Evolutionary conservation across 106 monocot species (phyloP), one percentile per base, ranked within the genome.

Genomic region (Dendrobium catenatum): DNA sequence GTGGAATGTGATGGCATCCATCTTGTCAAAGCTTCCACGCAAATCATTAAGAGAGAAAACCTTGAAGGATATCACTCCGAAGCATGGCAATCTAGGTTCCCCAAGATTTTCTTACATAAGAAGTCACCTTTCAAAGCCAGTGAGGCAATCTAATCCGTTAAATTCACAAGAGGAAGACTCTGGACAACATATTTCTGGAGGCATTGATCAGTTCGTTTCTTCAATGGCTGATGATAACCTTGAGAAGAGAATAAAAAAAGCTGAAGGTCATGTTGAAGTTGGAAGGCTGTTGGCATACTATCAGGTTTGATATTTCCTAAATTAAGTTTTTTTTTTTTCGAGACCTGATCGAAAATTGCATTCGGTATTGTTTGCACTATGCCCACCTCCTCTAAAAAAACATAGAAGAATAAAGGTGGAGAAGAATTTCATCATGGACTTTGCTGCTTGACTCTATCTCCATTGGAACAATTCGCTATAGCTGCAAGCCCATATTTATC

Each of bases 251-350:
- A 80, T 93, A 26, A 75, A 92, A 87, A 82, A 58, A 82, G 90
- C 88, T 77, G 94, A 93, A 89, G 98, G 93, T 41, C 98, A 98
- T 86, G 93, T 95, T 42, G 98, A 98, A 88, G 93, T 87, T 16
- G 95, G 98, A 51, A 88, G 95, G 72, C 75, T 95, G 61, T 87
- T 98, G 85, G 86, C 91, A 76, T 95, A 95, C 80, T 98, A 98
- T 91, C 98, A 98, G 98, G 98, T 98, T 55, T 27, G 27, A n/a
- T 42, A 64, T 20, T 3, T 61, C 49, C 26, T 79, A 42, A 19
- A 26, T 29, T 48, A 10, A 24, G 16, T 47, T 48, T 1, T 37
- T 44, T 7, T 68, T 68, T 15, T 73, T 55, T 37, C 37, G 37
- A 37, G 37, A 37, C 37, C 29, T 81, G n/a, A 18, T 81, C 19